A percentile compares a stretch with the other conserved stretches of the same genome.
phyloP scores from a whole-genome alignment of 176 grass and related monocot genomes.

The Lolium rigidum region DNA sequence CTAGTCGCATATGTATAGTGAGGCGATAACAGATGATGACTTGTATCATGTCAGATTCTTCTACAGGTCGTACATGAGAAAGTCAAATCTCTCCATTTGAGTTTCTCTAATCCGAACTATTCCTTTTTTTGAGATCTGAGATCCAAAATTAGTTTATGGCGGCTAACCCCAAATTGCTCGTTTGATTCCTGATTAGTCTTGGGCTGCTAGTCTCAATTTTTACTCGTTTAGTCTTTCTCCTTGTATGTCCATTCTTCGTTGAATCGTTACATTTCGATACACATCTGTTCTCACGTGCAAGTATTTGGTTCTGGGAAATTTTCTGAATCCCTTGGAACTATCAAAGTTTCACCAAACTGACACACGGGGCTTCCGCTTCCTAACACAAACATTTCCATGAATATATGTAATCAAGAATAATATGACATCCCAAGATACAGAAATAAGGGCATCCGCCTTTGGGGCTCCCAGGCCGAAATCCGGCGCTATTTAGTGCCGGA shows the following conservation, averaged over 20 bases:
- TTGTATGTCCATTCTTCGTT: not conserved
- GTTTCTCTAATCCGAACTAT: not conserved
- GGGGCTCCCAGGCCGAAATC: no score
- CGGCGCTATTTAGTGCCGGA: no score
- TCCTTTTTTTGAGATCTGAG: slow-evolving; percentile 23
- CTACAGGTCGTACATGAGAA: no score
- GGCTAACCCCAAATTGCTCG: not conserved
- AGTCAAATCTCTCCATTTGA: not conserved
- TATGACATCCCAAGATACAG: not conserved
- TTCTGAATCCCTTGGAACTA: not conserved
- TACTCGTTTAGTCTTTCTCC: not conserved
- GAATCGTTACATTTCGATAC: not conserved
- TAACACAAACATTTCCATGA: no score
- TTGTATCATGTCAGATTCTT: no score
- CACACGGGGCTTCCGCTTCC: no score
- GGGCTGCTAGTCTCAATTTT: not conserved
- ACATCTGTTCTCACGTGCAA: not conserved
- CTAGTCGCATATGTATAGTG: no score
- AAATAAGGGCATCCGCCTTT: no score
- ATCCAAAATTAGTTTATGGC: slow-evolving; percentile 3
- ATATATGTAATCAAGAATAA: not conserved
- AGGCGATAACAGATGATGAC: no score
- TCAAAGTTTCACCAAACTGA: not conserved
- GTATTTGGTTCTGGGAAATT: not conserved
- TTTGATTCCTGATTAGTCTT: not conserved